Percentiles rank a stretch among this genome's conserved stretches.
Conservation (phyloP, 83 land plant species). For the Thuja plicata region DNA sequence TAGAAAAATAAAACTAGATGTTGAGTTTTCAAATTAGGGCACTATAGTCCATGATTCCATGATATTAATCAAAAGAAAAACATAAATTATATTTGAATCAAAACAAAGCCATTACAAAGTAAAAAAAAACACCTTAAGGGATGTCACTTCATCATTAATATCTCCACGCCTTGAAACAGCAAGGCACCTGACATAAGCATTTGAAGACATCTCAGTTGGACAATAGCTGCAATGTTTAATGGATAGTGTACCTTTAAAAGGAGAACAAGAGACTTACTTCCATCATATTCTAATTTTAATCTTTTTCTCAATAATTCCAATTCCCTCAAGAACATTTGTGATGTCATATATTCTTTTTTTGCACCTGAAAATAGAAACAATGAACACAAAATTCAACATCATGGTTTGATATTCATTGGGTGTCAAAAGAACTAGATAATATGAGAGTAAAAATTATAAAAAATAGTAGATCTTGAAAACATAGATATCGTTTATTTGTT, state of each 20-base stretch:
- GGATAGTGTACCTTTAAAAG: not conserved
- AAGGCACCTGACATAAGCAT: constrained; percentile 61
- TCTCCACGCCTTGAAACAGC: constrained; percentile 60
- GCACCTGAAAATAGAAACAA: too few species aligned
- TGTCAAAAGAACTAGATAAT: not conserved
- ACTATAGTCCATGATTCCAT: too few species aligned
- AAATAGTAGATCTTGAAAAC: not conserved
- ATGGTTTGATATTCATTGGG: not conserved
- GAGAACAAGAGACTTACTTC: constrained; percentile 53
- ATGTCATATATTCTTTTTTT: too few species aligned
- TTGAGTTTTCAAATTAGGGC: not conserved
- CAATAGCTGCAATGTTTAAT: too few species aligned
- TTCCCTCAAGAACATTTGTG: too few species aligned
- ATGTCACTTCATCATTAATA: constrained; percentile 39
- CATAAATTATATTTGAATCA: not conserved
- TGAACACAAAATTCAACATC: not conserved
- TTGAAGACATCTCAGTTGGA: not conserved
- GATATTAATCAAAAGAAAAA: too few species aligned
- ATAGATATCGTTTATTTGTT: not conserved
- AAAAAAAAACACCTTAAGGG: constrained; percentile 54
- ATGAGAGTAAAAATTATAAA: not conserved
- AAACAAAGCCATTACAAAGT: not conserved
- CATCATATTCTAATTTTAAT: constrained; percentile 85
- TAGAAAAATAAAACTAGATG: not conserved
- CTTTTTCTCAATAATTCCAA: constrained; percentile 96